phyloP scores from a whole-genome alignment of 768 basidiomycete genomes.

The Macrolepiota albuminosa region DNA sequence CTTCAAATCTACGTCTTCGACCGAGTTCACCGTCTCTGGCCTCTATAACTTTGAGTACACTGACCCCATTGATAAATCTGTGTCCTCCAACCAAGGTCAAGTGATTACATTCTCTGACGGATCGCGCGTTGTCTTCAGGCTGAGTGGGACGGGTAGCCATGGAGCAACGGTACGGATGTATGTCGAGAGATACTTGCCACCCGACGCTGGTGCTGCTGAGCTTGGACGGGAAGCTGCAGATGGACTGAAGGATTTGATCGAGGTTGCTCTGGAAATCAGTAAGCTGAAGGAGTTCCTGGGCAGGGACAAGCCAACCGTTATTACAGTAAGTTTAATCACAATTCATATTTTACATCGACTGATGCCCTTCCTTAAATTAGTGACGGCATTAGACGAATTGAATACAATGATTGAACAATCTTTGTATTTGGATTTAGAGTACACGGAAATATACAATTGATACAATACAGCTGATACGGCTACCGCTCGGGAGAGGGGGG shows the following conservation, averaged over 20 bases:
- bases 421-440: background rate
- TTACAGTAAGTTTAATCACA: slow-evolving; percentile 59
- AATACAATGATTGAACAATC: background rate
- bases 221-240: slow-evolving; percentile 75
- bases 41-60: slow-evolving; percentile 93
- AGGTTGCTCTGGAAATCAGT: slow-evolving; percentile 84
- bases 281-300: slow-evolving; percentile 84
- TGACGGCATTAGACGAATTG: background rate
- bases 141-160: slow-evolving; percentile 93
- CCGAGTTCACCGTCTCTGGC: slow-evolving; percentile 71
- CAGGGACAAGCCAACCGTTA: slow-evolving; percentile 91
- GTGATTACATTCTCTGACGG: slow-evolving; percentile 91
- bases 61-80: slow-evolving; percentile 94
- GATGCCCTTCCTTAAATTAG: background rate
- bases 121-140: slow-evolving; percentile 89
- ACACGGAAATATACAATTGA: background rate
- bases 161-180: slow-evolving; percentile 97
- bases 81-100: slow-evolving; percentile 94
- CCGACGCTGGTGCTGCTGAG: slow-evolving; percentile 64
- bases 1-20: slow-evolving; percentile 60
- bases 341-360: background rate
- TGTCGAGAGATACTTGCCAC: slow-evolving; percentile 85
- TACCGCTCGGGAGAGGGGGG: background rate
- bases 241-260: slow-evolving; percentile 92
- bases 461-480: background rate